phyloP scores from a whole-genome alignment of 345 rosid genomes.

The Aquilaria malaccensis region DNA sequence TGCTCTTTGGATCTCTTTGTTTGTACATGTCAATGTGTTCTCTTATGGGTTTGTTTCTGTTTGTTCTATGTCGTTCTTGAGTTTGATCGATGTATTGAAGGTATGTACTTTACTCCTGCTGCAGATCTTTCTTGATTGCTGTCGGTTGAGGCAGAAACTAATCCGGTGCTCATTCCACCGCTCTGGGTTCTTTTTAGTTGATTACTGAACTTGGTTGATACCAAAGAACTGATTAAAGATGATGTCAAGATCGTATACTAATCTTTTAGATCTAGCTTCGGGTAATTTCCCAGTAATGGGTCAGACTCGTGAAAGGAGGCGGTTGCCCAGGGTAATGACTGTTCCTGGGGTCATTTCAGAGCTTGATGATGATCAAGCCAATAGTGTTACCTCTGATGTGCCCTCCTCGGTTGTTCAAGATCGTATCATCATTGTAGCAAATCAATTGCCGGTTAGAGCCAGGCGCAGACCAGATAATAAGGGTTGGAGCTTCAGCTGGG shows the following conservation, averaged over 20 bases:
- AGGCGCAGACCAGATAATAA: constrained; percentile 70
- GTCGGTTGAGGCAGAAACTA: constrained; percentile 6
- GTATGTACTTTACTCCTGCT: constrained; percentile 20
- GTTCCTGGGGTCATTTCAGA: constrained; percentile 73
- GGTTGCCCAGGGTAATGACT: constrained; percentile 65
- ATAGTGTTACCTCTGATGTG: constrained; percentile 58
- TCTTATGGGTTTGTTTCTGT: constrained; percentile 10
- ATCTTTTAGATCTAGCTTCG: constrained; percentile 78
- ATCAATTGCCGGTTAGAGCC: constrained; percentile 69
- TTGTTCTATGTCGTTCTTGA: constrained; percentile 10
- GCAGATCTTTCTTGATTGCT: constrained; percentile 35
- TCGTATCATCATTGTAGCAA: constrained; percentile 61
- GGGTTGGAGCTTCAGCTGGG: constrained; percentile 82
- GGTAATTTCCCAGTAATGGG: constrained; percentile 63
- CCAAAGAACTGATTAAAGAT: constrained; percentile 23
- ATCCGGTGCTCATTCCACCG: constrained; percentile 15
- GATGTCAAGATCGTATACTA: constrained; percentile 72
- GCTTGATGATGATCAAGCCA: constrained; percentile 74
- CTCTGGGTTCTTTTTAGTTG: constrained; percentile 25
- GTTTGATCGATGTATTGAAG: constrained; percentile 10
- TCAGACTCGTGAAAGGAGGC: constrained; percentile 47
- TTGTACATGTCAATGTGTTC: constrained; percentile 1
- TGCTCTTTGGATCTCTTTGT: constrained; percentile 18
- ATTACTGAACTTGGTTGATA: constrained; percentile 15
- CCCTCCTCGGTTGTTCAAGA: constrained; percentile 56